Percentiles rank a stretch among this genome's conserved stretches.
These are phyloP conservation scores for Rosa hybrid DNA, from an alignment of 331 rosid species.

Conservation along the genomic window DNA sequence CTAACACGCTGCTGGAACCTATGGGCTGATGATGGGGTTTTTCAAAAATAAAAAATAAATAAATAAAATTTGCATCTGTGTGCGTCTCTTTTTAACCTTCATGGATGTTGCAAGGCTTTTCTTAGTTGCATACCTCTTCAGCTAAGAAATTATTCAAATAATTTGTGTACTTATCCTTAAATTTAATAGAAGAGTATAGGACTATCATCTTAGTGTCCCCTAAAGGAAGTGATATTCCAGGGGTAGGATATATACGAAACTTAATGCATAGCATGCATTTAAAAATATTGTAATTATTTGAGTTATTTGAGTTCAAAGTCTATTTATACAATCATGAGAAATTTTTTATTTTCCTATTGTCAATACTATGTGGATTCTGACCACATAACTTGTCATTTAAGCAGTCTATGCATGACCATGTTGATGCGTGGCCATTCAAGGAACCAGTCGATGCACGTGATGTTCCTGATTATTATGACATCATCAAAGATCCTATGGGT, in stretches of 20 bases:
- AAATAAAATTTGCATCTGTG: neutral
- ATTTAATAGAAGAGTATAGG: neutral
- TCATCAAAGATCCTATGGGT: constrained; percentile 97
- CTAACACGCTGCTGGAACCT: constrained; percentile 1
- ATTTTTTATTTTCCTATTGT: neutral
- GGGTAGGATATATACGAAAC: neutral
- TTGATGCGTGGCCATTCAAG: constrained; percentile 96
- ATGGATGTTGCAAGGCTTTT: neutral
- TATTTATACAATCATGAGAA: neutral
- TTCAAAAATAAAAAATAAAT: neutral
- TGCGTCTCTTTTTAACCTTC: neutral
- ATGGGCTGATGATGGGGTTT: neutral
- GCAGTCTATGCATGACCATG: constrained; percentile 83
- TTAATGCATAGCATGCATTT: neutral
- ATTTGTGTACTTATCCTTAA: neutral
- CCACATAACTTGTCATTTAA: constrained; percentile 14
- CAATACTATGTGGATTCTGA: constrained; percentile 4
- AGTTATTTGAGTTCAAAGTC: neutral
- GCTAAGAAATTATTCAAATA: neutral
- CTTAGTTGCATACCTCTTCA: neutral
- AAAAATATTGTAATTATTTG: neutral
- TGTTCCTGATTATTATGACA: constrained; percentile 95
- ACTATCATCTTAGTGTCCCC: neutral
- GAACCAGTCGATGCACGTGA: constrained; percentile 94
- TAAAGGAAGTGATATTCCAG: neutral